Evolutionary conservation across 371 early-diverging fungal species (phyloP), one percentile per base, ranked within the genome.

Genomic region (Syncephalis fuscata): DNA sequence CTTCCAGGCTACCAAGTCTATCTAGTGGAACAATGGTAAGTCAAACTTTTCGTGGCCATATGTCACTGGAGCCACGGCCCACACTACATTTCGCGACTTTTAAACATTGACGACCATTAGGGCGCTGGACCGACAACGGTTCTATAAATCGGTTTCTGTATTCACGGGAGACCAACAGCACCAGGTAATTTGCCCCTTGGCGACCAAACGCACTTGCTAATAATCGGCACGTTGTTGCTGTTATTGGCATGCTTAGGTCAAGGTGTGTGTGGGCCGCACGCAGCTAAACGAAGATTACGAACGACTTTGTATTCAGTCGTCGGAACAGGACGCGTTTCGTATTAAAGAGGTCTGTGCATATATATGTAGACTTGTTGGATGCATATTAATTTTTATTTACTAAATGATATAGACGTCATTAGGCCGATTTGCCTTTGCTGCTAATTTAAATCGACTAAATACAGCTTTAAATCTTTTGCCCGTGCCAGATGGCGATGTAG

Each of bases 1-100:
- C 52, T 76, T 8, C 61, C 62, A 24, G 79, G 79, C 11, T 78
- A 75, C 50, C 76, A 75, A 49, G 63, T 75, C 43, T 76, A 76
- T 55, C 66, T 78, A 46, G 76, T 78, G 11, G 79, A 78, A 46
- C 79, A 78, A 71, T 78, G 79, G 74, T 70, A 67, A 36, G 25
- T 39, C 22, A 1, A 8, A 26, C 21, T n/a, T n/a, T n/a, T n/a
- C n/a, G n/a, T n/a, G n/a, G n/a, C n/a, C n/a, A n/a, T n/a, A n/a
- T n/a, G n/a, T n/a, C n/a, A n/a, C n/a, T 50, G 21, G 17, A 24
- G 19, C 16, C 14, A 41, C 8, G n/a, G 17, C 42, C 20, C 24
- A 41, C 1, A 20, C 39, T 27, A 23, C 37, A 5, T 37, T 25
- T 22, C 23, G 1, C 23, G 8, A 37, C 15, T 46, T 45, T 15